phyloP scores from a whole-genome alignment of 2,329 filamentous ascomycete genomes.

The Ophiostoma pallidulum region DNA sequence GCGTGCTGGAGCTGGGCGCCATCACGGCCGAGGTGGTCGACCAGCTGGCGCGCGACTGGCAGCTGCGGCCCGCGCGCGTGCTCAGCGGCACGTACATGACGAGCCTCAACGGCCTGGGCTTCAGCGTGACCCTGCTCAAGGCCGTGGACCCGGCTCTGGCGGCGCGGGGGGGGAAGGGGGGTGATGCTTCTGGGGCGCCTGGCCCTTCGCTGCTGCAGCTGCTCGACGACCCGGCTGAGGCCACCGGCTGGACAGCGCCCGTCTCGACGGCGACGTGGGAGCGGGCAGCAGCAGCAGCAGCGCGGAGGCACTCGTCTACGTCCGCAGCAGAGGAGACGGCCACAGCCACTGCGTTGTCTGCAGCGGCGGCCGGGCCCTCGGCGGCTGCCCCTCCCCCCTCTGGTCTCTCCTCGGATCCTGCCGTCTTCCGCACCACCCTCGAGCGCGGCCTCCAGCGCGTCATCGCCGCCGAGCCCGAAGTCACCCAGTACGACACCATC shows the following conservation, averaged over 20 bases:
- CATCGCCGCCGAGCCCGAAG: slow-evolving; percentile 58
- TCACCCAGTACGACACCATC: slow-evolving; percentile 68
- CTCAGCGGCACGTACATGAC: slow-evolving; percentile 69
- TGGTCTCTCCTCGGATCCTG: slow-evolving; percentile 46
- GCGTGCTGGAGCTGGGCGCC: slow-evolving; percentile 60
- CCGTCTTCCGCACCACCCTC: slow-evolving; percentile 41
- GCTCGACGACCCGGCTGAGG: slow-evolving; percentile 60
- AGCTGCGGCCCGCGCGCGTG: slow-evolving; percentile 54
- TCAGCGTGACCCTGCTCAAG: slow-evolving; percentile 63
- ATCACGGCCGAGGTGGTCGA: slow-evolving; percentile 59
- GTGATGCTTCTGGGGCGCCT: slow-evolving; percentile 40
- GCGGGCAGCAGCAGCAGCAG: slow-evolving; percentile 35
- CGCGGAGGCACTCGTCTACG: too few relatives aligned
- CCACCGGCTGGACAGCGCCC: slow-evolving; percentile 59
- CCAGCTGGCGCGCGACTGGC: slow-evolving; percentile 49
- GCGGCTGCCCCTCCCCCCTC: slow-evolving; percentile 23
- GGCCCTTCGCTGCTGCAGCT: slow-evolving; percentile 57
- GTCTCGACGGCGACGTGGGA: slow-evolving; percentile 56
- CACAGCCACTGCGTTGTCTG: slow-evolving; percentile 35
- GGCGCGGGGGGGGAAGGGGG: too few relatives aligned
- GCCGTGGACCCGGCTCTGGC: slow-evolving; percentile 51
- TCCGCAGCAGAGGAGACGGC: slow-evolving; percentile 21
- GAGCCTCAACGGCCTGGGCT: slow-evolving; percentile 65
- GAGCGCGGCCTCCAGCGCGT: slow-evolving; percentile 50
- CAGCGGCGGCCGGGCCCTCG: slow-evolving; percentile 43